Percentiles rank a stretch among this genome's conserved stretches.
phyloP scores from a whole-genome alignment of 2,329 filamentous ascomycete species.

The Alternaria sp. region DNA sequence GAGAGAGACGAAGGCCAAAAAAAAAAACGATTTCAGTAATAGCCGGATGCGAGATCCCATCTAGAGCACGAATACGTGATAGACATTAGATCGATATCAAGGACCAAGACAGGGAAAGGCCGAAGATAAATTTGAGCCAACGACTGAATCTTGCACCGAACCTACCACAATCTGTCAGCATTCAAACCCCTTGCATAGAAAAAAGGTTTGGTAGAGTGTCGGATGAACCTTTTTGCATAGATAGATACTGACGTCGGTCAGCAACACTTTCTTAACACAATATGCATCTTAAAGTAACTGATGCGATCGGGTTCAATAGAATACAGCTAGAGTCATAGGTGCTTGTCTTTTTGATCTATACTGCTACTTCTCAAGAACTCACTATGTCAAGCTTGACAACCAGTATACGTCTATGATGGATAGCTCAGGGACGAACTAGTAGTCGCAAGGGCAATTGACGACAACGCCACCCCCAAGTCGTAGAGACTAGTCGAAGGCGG shows the following conservation, averaged over 20 bases:
- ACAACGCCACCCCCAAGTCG: no score
- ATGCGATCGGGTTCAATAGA: conserved; percentile 32
- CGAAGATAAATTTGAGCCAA: neutral
- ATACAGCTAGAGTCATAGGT: conserved; percentile 16
- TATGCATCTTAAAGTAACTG: conserved; percentile 31
- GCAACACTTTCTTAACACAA: conserved; percentile 10
- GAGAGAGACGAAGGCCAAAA: neutral
- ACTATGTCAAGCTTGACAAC: conserved; percentile 41
- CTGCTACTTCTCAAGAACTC: conserved; percentile 9
- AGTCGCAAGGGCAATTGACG: no score
- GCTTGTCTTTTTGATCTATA: neutral
- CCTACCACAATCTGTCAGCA: neutral
- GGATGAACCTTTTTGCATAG: conserved; percentile 13
- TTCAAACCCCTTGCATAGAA: neutral
- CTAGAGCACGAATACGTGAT: conserved; percentile 20
- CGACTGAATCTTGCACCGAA: no score
- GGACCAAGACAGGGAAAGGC: neutral
- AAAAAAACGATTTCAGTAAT: neutral
- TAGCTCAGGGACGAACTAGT: no score
- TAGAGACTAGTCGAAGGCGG: no score
- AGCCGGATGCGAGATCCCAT: conserved; percentile 22
- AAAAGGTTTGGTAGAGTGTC: neutral
- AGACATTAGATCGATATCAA: neutral
- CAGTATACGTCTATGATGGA: conserved; percentile 41
- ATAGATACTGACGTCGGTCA: conserved; percentile 32